These are phyloP conservation scores for Alnus rubra DNA, from an alignment of 306 rosid species.

Conservation along the genomic window DNA sequence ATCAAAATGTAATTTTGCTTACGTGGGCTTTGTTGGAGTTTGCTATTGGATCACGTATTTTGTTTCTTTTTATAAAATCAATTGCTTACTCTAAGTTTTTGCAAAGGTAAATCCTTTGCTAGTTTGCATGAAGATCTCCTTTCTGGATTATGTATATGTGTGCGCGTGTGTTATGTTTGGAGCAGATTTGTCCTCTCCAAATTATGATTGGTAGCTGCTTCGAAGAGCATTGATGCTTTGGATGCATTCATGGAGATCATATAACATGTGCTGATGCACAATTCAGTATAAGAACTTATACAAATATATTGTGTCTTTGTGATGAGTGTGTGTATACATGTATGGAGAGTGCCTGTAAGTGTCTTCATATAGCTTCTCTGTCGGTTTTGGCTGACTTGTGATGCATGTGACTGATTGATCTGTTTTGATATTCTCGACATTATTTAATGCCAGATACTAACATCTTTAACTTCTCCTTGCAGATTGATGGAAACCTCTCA, in stretches of 20 bases:
- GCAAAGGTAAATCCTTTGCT: constrained; percentile 2
- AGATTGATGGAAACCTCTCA: constrained; percentile 69
- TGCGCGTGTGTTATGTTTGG: background rate
- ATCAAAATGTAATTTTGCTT: background rate
- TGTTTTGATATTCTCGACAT: background rate
- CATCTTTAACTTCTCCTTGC: constrained; percentile 26
- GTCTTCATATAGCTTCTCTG: background rate
- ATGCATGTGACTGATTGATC: background rate
- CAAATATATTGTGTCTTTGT: too few relatives aligned
- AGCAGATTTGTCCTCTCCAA: background rate
- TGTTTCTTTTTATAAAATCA: background rate
- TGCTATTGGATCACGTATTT: background rate
- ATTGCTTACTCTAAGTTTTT: background rate
- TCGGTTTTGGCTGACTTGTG: background rate
- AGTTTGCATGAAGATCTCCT: background rate
- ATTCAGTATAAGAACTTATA: background rate
- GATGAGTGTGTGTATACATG: background rate
- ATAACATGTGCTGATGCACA: background rate
- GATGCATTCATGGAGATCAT: background rate
- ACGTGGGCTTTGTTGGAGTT: background rate
- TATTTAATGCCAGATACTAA: constrained; percentile 20
- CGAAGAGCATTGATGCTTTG: background rate
- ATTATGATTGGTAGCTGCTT: background rate
- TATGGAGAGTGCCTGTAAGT: background rate
- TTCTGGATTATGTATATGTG: background rate